A percentile compares a stretch with the other conserved stretches of the same genome.
Conservation (phyloP, 1,284 basidiomycete genomes). For the Macrocybe sp. region DNA sequence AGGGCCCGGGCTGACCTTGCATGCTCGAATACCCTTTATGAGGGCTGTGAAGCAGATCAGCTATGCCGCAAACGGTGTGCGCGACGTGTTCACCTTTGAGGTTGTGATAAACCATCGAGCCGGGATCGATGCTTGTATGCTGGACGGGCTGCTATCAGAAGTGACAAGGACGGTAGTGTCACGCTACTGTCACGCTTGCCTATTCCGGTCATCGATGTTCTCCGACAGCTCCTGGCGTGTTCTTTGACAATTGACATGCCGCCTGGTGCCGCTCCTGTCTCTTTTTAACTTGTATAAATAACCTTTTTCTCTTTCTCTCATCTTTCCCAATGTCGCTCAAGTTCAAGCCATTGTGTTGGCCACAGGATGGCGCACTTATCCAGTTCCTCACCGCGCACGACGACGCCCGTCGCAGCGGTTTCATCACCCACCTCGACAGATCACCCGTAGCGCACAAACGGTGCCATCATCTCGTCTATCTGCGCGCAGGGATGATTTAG, state of each 20-base stretch:
- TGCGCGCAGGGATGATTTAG: neutral
- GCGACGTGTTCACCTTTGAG: constrained; percentile 66
- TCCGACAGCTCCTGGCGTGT: neutral
- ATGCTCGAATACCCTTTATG: constrained; percentile 92
- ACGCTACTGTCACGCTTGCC: neutral
- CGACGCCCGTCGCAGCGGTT: constrained; percentile 17
- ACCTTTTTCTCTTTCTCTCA: neutral
- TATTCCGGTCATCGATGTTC: neutral
- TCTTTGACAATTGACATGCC: neutral
- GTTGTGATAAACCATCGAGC: constrained; percentile 80
- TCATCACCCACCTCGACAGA: constrained; percentile 27
- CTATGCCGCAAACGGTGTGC: constrained; percentile 7
- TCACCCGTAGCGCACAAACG: constrained; percentile 19
- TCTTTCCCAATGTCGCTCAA: neutral
- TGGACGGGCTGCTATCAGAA: neutral
- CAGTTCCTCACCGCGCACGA: constrained; percentile 23
- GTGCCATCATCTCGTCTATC: constrained; percentile 8
- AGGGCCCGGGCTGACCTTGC: constrained; percentile 58
- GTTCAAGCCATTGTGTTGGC: neutral
- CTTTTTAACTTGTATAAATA: neutral
- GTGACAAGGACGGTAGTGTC: constrained; percentile 1
- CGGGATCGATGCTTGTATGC: neutral
- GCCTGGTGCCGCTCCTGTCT: neutral
- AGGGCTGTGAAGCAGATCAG: constrained; percentile 54
- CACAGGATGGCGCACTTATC: constrained; percentile 13